These are phyloP conservation scores for Bryopsis sp. DNA, from an alignment of 139 green algal genomes.

Conservation along the genomic window DNA sequence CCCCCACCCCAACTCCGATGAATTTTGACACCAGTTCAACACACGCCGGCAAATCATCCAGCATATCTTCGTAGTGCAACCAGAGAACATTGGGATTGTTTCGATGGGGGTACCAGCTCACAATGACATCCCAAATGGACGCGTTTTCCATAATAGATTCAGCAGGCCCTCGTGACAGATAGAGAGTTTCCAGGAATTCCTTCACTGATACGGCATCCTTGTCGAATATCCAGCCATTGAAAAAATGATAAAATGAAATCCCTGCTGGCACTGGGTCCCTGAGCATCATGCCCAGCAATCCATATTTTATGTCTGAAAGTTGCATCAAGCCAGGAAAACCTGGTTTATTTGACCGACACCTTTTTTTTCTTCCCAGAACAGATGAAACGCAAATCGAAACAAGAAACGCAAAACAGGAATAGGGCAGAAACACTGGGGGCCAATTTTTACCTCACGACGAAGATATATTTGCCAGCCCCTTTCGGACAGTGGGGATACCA, in stretches of 20 bases:
- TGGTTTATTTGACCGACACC: no score
- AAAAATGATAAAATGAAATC: conserved; percentile 37
- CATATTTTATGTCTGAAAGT: no score
- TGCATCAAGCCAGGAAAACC: no score
- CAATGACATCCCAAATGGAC: conserved; percentile 32
- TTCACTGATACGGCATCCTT: conserved; percentile 29
- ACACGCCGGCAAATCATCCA: conserved; percentile 20
- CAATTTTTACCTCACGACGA: conserved; percentile 20
- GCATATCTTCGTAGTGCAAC: conserved; percentile 35
- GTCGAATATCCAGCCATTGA: conserved; percentile 30
- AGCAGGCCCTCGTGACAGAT: conserved; percentile 20
- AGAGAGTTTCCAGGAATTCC: conserved; percentile 27
- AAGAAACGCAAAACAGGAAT: no score
- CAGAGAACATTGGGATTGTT: conserved; percentile 28
- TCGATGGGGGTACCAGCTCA: conserved; percentile 30
- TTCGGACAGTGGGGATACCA: conserved; percentile 25
- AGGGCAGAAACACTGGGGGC: no score
- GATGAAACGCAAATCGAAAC: no score
- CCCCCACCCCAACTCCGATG: conserved; percentile 17
- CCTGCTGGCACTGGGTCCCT: conserved; percentile 21
- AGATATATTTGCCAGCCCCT: conserved; percentile 28
- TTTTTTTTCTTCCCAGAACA: no score
- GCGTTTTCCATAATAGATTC: no score
- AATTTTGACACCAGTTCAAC: conserved; percentile 29
- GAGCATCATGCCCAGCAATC: no score